Percentiles rank a stretch among this genome's conserved stretches.
Evolutionary conservation across 306 rosid genomes (phyloP).

Genomic region (Mucuna pruriens): DNA sequence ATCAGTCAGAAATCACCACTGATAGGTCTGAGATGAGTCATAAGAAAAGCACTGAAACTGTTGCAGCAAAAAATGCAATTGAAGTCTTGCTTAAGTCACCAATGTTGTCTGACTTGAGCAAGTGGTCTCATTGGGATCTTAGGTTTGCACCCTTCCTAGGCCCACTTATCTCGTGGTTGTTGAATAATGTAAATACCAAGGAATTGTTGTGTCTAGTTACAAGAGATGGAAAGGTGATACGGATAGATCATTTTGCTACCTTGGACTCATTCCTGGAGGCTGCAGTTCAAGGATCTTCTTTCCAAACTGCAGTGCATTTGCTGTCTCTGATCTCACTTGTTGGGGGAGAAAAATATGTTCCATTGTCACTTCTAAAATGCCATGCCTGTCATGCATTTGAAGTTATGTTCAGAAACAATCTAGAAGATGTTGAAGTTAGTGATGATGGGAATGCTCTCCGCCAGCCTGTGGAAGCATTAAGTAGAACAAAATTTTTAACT

Average conservation of each 20-base stretch:
- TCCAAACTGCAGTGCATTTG: constrained; percentile 75
- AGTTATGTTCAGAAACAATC: constrained; percentile 61
- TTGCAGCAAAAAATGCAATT: constrained; percentile 66
- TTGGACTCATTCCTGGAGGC: constrained; percentile 82
- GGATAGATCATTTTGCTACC: constrained; percentile 80
- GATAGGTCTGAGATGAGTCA: constrained; percentile 39
- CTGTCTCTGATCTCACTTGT: constrained; percentile 66
- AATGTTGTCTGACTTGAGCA: constrained; percentile 77
- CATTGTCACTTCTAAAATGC: constrained; percentile 76
- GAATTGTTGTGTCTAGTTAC: constrained; percentile 82
- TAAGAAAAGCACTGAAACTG: constrained; percentile 39
- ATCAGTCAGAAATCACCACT: constrained; percentile 38
- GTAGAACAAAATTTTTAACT: constrained; percentile 32
- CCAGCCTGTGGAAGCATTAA: constrained; percentile 44
- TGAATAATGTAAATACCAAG: constrained; percentile 66
- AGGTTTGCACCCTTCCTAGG: constrained; percentile 85
- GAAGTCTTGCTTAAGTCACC: constrained; percentile 75
- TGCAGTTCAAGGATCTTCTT: constrained; percentile 78
- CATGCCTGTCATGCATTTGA: constrained; percentile 76
- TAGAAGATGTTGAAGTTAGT: constrained; percentile 51
- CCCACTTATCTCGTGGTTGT: constrained; percentile 80
- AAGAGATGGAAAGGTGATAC: constrained; percentile 75
- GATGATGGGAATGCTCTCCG: constrained; percentile 43
- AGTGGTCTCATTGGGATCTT: constrained; percentile 95
- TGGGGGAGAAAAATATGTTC: constrained; percentile 80